Conservation (phyloP, 768 basidiomycete species). For the Glaciozyma antarctica region DNA sequence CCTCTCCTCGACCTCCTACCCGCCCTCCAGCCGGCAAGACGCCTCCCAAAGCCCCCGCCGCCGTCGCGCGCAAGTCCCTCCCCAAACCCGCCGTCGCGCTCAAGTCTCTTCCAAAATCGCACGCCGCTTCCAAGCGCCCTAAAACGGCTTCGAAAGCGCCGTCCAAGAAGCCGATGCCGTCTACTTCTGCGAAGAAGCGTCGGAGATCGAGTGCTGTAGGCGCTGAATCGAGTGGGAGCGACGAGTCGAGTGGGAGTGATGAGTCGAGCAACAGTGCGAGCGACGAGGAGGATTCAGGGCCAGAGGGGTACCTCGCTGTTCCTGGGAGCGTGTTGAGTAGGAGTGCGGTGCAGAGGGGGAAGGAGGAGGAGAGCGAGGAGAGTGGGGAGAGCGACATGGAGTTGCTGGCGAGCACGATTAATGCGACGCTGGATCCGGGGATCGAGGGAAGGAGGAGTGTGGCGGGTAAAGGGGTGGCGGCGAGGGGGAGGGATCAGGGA, state of each 20-base stretch:
- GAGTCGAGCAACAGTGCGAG: background rate
- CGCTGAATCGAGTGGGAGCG: background rate
- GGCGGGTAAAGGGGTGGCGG: background rate
- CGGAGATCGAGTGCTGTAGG: background rate
- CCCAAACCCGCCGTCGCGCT: background rate
- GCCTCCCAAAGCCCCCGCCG: background rate
- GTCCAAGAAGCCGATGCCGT: background rate
- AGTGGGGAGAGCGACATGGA: background rate
- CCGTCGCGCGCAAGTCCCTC: background rate
- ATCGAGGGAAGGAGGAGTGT: background rate
- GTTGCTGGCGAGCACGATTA: background rate
- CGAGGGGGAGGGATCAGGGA: background rate
- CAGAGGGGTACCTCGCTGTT: background rate
- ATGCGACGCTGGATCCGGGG: background rate
- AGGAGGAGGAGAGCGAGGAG: background rate
- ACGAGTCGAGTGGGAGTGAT: background rate
- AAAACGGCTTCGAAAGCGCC: background rate
- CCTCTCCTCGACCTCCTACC: background rate
- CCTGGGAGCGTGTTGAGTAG: background rate
- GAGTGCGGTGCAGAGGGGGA: background rate
- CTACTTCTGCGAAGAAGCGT: background rate
- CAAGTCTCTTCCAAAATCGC: background rate
- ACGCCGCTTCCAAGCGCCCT: background rate
- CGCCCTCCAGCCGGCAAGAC: background rate
- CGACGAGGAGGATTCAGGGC: background rate